A percentile compares a stretch with the other conserved stretches of the same genome.
Evolutionary conservation across 352 stramenopile genomes (phyloP).

Genomic region (Pythium coloratum): DNA sequence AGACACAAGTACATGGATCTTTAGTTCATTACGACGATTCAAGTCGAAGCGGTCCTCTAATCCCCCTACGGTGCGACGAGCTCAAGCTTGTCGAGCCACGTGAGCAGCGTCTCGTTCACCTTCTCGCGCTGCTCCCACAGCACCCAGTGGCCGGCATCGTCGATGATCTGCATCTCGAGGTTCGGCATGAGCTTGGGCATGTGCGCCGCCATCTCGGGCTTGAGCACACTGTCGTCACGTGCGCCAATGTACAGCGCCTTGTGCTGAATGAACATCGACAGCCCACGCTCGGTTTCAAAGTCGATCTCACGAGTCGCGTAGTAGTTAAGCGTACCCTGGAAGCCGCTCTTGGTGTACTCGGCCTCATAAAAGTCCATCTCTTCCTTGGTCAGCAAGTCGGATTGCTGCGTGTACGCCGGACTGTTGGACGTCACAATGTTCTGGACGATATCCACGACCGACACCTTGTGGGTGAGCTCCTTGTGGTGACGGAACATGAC

Average conservation of each 20-base stretch:
- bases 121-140: slow-evolving; percentile 54
- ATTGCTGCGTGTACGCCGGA: slow-evolving; percentile 41
- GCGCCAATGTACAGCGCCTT: slow-evolving; percentile 67
- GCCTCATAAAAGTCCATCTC: slow-evolving; percentile 67
- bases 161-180: slow-evolving; percentile 50
- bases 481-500: slow-evolving; percentile 48
- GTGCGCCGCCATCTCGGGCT: slow-evolving; percentile 50
- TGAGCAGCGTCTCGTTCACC: slow-evolving; percentile 38
- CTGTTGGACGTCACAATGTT: slow-evolving; percentile 30
- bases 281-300: slow-evolving; percentile 44
- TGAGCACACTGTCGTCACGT: slow-evolving; percentile 52
- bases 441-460: not conserved
- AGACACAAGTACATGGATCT: too few species aligned
- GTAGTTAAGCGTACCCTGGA: slow-evolving; percentile 58
- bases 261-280: slow-evolving; percentile 39
- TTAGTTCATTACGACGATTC: too few species aligned
- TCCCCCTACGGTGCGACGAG: not conserved
- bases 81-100: slow-evolving; percentile 42
- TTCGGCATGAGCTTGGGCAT: slow-evolving; percentile 57
- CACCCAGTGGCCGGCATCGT: slow-evolving; percentile 63
- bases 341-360: slow-evolving; percentile 53
- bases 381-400: slow-evolving; percentile 44
- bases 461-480: slow-evolving; percentile 26
- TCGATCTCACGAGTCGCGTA: slow-evolving; percentile 62
- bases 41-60: too few species aligned